Base-by-base conservation (phyloP, 192 early-diverging fungal genomes). In the Thamnidium elegans region DNA sequence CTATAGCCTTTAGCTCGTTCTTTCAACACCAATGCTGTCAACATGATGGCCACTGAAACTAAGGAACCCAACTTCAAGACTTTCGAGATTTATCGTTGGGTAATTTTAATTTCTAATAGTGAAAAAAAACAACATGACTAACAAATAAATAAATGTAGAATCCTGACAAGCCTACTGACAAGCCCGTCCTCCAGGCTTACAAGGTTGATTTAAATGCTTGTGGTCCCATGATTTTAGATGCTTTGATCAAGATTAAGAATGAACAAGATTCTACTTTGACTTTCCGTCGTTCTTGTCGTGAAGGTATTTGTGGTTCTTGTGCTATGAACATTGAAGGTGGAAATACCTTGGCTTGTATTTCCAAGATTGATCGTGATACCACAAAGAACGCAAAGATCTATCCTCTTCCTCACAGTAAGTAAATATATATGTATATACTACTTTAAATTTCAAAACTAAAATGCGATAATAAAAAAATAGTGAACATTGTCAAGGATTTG, bases 251-350 rank as follows among this genome's bases (percentile, higher is more conserved):
- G 79, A 95, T 96, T 70, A 98, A 98, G 81, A 98, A 96, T 81
- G 94, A 96, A 73, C 81, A 90, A 3, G 95, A 96, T 73, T 83
- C 92, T 50, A 96, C 95, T 15, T 82, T 96, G 23, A 95, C 95
- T 32, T 95, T 97, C 87, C 90, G 95, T 74, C 86, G 94, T 62
- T 94, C 93, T 19, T 96, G 95, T 81, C 92, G 94, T 78, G 96
- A 98, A 81, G 93, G 93, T 55, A 97, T 97, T 69, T 97, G 95
- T 72, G 95, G 95, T 60, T 94, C 92, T 50, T 98, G 96, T 70
- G 89, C 96, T 55, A 98, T 98, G 96, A 98, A 98, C 86, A 98
- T 98, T 76, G 88, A 90, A 73, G 96, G 96, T 62, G 80, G 76
- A 17, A 98, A 98, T 84, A 98, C 94, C 19, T 82, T 98, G 47